phyloP scores from a whole-genome alignment of 768 basidiomycete species.

The Termitomyces sp. region DNA sequence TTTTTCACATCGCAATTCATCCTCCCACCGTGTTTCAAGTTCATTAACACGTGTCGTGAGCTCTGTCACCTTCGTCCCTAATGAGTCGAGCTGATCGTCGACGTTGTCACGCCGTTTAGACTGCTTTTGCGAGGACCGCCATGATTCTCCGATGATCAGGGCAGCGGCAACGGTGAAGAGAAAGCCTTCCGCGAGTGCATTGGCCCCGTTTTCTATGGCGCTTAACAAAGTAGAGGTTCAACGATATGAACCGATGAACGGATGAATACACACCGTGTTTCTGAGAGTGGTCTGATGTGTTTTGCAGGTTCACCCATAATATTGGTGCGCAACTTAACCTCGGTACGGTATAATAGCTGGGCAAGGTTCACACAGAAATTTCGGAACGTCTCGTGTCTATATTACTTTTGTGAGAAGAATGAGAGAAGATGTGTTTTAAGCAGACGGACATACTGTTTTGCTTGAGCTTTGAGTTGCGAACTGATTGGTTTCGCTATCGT shows the following conservation, averaged over 20 bases:
- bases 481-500: slow-evolving; percentile 85
- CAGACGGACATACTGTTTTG: slow-evolving; percentile 48
- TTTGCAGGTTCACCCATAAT: slow-evolving; percentile 74
- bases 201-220: slow-evolving; percentile 84
- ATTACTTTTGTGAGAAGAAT: neutral
- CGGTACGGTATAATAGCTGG: slow-evolving; percentile 70
- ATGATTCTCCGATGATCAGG: slow-evolving; percentile 73
- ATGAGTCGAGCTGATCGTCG: slow-evolving; percentile 62
- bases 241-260: neutral
- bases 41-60: slow-evolving; percentile 37
- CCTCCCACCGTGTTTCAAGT: slow-evolving; percentile 36
- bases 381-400: slow-evolving; percentile 70
- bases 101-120: slow-evolving; percentile 68
- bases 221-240: slow-evolving; percentile 24
- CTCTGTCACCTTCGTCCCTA: slow-evolving; percentile 40
- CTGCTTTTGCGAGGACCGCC: slow-evolving; percentile 64
- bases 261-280: slow-evolving; percentile 49
- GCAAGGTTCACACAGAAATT: slow-evolving; percentile 66
- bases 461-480: slow-evolving; percentile 60
- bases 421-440: neutral
- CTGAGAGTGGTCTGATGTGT: slow-evolving; percentile 70
- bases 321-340: slow-evolving; percentile 66
- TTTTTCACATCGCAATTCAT: slow-evolving; percentile 36
- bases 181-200: slow-evolving; percentile 79
- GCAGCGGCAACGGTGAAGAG: slow-evolving; percentile 71